Conservation (phyloP, 1,284 basidiomycete genomes). For the Boletus hoseneyae region DNA sequence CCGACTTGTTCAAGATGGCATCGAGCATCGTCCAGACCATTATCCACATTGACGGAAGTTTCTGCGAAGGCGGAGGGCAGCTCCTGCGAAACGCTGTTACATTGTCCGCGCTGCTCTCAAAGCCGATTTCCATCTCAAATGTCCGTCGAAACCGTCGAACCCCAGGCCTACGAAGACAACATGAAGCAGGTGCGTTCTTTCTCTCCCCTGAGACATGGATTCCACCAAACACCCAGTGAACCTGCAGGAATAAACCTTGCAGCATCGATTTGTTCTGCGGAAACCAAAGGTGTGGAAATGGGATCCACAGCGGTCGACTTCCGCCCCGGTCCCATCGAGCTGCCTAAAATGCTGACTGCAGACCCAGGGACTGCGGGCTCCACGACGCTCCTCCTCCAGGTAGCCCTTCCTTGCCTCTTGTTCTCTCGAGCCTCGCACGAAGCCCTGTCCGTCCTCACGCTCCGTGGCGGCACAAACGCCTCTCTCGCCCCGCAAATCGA, state of each 20-base stretch:
- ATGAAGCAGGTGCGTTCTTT: slow-evolving; percentile 52
- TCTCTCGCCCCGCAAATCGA: slow-evolving; percentile 66
- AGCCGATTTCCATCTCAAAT: slow-evolving; percentile 55
- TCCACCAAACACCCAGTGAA: not conserved
- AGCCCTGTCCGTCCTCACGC: slow-evolving; percentile 41
- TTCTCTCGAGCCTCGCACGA: slow-evolving; percentile 38
- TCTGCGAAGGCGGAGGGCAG: slow-evolving; percentile 65
- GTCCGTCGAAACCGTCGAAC: slow-evolving; percentile 53
- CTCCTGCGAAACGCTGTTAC: slow-evolving; percentile 64
- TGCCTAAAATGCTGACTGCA: slow-evolving; percentile 48
- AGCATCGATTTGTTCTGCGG: slow-evolving; percentile 52
- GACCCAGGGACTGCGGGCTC: slow-evolving; percentile 69
- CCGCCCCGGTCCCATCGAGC: slow-evolving; percentile 42
- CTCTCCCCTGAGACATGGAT: not conserved
- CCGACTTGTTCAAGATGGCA: slow-evolving; percentile 12
- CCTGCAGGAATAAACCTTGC: slow-evolving; percentile 57
- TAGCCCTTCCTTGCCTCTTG: slow-evolving; percentile 64
- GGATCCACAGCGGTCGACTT: slow-evolving; percentile 53
- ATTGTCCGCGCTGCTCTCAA: slow-evolving; percentile 55
- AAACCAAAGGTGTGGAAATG: slow-evolving; percentile 46
- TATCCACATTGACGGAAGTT: slow-evolving; percentile 41
- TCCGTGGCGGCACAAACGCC: slow-evolving; percentile 71
- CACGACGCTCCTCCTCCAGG: slow-evolving; percentile 63
- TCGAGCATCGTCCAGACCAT: slow-evolving; percentile 7
- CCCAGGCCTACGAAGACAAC: slow-evolving; percentile 66